Evolutionary conservation across 768 basidiomycete genomes (phyloP), one percentile per base, ranked within the genome.

Genomic region (Boletus reticulatus): DNA sequence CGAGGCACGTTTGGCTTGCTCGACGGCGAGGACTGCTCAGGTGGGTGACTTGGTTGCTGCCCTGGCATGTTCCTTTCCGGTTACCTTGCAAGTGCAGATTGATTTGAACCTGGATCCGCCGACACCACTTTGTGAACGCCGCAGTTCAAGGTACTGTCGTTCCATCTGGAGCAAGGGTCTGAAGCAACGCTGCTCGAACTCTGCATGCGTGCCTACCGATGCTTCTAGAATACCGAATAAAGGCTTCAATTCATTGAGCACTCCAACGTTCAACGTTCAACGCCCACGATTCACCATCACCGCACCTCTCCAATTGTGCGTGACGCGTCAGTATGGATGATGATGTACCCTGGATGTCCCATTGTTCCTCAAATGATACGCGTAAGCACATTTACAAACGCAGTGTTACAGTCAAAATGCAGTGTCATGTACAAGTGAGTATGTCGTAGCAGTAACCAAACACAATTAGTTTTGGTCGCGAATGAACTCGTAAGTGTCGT

Each of bases 361-460:
- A 8, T 31, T 32, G 13, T 57, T 64, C 65, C 51, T 50, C 19
- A 8, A 48, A 43, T 19, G 59, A 59, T 67, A 36, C 34, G 41
- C 51, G 36, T 8, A 16, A 45, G 22, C 19, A 6, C 16, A 32
- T 7, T 43, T 43, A 42, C 4, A 20, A 38, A 57, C 4, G 32
- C 60, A 55, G 32, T 50, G 43, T 56, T 69, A 67, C 64, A 67
- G 44, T 54, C 64, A 57, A 68, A 52, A 62, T 64, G 55, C 49
- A 20, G 7, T 48, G 52, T 59, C 57, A 56, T 67, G n/a, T 61
- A 67, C 64, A 66, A 34, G 48, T 59, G 64, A 68, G 55, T 53
- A 50, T 62, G 31, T n/a, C 49, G 52, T 55, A 51, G 39, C 32
- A 43, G 47, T 37, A 55, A 46, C 29, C 20, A 49, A 55, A 49